Evolutionary conservation across 2,329 filamentous ascomycete species (phyloP), one percentile per base, ranked within the genome.

Genomic region (Colletotrichum melonis): DNA sequence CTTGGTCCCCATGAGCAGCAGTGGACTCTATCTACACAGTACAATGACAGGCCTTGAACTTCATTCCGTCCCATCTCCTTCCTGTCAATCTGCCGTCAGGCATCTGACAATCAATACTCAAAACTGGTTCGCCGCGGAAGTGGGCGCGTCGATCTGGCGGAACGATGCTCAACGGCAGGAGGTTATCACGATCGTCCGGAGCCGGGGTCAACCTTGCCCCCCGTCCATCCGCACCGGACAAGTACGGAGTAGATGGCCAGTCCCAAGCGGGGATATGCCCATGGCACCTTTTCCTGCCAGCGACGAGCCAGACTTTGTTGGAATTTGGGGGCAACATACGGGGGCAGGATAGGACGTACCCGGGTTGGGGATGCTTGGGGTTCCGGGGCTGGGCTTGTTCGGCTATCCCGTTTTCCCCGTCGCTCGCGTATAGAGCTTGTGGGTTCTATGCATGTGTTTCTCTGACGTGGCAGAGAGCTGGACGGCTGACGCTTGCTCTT

Each of bases 391-490:
- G 16, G 14, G 38, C 38, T 42, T 19, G 38, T 42, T 16, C 32
- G 32, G 2, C 32, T 35, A 35, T 35, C 11, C 32, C 32, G 32
- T 12, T 19, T 16, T 16, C 35, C 35, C 35, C 35, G 35, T 42
- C 35, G 14, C 14, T 42, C 6, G 32, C 32, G 12, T 12, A 12
- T 35, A 11, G 30, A 32, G 30, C 30, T 32, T 32, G 30, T 32
- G 30, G 35, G 14, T 16, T 16, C 16, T 42, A 14, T 42, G 14
- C 16, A 42, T 0, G 6, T 42, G 14, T 42, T 9, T 49, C 42
- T 42, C 52, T 65, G 63, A 65, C 63, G 63, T 65, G 63, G 63
- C 24, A 65, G 30, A 57, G 62, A 42, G 16, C 16, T 42, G 42
- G 19, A 42, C 14, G 16, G 8, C 2, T 19, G 28, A 2, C 16